phyloP scores from a whole-genome alignment of 208 protist genomes.

The Wallacemonas sp. region DNA sequence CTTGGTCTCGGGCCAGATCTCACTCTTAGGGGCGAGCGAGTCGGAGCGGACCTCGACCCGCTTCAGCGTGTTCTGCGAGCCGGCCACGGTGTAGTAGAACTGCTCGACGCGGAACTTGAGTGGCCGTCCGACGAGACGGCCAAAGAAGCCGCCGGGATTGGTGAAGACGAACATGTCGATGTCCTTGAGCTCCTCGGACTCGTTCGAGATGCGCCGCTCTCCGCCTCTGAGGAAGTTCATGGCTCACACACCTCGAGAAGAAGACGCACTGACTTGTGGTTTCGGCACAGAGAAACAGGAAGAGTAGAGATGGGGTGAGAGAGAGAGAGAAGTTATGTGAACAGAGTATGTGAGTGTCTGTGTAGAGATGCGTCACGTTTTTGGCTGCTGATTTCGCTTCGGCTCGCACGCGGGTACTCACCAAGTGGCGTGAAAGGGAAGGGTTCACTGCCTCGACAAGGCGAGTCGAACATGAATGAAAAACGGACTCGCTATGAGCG shows the following conservation, averaged over 20 bases:
- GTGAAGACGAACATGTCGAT: slow-evolving; percentile 89
- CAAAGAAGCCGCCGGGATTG: slow-evolving; percentile 62
- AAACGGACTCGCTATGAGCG: no score
- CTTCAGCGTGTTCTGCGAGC: slow-evolving; percentile 29
- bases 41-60: slow-evolving; percentile 73
- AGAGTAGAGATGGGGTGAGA: slow-evolving; percentile 1
- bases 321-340: background rate
- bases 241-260: background rate
- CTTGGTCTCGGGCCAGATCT: slow-evolving; percentile 55
- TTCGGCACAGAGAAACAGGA: slow-evolving; percentile 6
- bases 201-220: slow-evolving; percentile 32
- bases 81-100: slow-evolving; percentile 58
- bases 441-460: no score
- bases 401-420: no score
- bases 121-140: slow-evolving; percentile 67
- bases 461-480: no score
- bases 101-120: slow-evolving; percentile 66
- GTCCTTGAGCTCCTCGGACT: slow-evolving; percentile 48
- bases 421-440: no score
- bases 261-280: no score
- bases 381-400: no score
- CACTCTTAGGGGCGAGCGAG: slow-evolving; percentile 74
- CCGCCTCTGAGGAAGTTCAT: slow-evolving; percentile 8
- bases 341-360: background rate
- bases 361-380: no score